These are phyloP conservation scores for Extremus antarcticus DNA, from an alignment of 495 filamentous ascomycete species.

Conservation along the genomic window DNA sequence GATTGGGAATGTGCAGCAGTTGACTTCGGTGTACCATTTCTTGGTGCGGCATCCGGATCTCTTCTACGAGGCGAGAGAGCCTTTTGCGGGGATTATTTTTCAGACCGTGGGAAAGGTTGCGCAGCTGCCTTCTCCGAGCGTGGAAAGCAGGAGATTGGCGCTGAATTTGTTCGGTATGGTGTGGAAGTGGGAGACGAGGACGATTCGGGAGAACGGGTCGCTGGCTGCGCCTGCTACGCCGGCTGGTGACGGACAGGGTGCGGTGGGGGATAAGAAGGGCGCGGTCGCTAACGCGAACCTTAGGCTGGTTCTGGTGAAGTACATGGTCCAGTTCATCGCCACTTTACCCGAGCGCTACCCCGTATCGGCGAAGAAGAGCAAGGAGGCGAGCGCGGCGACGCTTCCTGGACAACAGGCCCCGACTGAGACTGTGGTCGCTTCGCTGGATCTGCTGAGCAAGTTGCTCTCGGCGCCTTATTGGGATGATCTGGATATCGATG, in stretches of 20 bases:
- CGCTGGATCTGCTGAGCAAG: constrained; percentile 68
- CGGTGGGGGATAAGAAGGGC: constrained; percentile 38
- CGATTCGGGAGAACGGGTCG: constrained; percentile 45
- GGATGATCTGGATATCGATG: constrained; percentile 81
- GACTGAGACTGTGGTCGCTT: constrained; percentile 74
- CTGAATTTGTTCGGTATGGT: constrained; percentile 82
- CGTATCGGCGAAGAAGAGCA: constrained; percentile 55
- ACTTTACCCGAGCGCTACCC: constrained; percentile 74
- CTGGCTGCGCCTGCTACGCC: constrained; percentile 9
- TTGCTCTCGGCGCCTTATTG: constrained; percentile 82
- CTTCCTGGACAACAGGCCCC: constrained; percentile 36
- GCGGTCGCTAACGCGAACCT: constrained; percentile 38
- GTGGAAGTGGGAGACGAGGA: constrained; percentile 82
- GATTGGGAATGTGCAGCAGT: constrained; percentile 89
- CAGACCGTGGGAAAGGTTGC: constrained; percentile 81
- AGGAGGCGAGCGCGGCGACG: constrained; percentile 34
- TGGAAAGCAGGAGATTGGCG: constrained; percentile 85
- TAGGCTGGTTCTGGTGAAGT: constrained; percentile 72
- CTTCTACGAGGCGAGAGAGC: constrained; percentile 90
- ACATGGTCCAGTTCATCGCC: constrained; percentile 87
- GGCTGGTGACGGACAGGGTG: constrained; percentile 4
- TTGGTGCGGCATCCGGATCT: constrained; percentile 82
- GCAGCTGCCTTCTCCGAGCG: constrained; percentile 69
- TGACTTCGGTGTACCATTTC: constrained; percentile 96
- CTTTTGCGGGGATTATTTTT: constrained; percentile 80